Base-by-base conservation (phyloP, 2,329 filamentous ascomycete genomes). In the Aurifilum marmelostoma region DNA sequence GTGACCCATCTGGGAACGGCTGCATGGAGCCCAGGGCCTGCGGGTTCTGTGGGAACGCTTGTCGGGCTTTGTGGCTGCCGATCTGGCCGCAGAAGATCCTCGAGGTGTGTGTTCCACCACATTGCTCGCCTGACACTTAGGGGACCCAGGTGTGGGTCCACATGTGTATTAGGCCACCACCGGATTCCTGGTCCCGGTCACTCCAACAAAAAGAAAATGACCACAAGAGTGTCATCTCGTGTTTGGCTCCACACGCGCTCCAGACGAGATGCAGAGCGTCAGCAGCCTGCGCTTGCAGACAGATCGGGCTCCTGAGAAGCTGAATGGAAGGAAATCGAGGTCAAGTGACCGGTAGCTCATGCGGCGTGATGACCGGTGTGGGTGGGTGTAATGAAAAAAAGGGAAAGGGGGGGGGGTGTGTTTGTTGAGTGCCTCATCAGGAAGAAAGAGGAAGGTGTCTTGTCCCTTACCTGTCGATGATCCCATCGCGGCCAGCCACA, bases 391-490 rank as follows among this genome's bases (percentile, higher is more conserved):
- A 16, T 47, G 21, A 47, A 9, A 16, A 16, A 18, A 7, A 7
- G 16, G 16, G 21, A n/a, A n/a, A 18, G 21, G 7, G 8, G 27
- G 29, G 61, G 39, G 24, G 67, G 66, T n/a, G n/a, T n/a, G 59
- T 63, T 27, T 43, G 32, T 14, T 24, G 29, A 7, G n/a, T 24
- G 29, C 37, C 21, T 37, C 27, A 11, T 41, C 21, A 24, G 27
- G 64, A 71, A 64, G 56, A 71, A n/a, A 69, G 56, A 71, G 67
- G 24, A 29, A 47, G 41, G 61, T 62, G 59, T 37, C 29, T 41
- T 37, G 7, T 69, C 72, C 76, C 93, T 91, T 89, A 98, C 95
- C 93, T 97, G 84, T 98, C 95, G 80, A 97, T 83, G 79, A 89
- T 85, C 72, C 93, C 90, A 79, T 97, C 87, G 37, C 91, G 88